These are phyloP conservation scores for Mucor mucedo DNA, from an alignment of 371 early-diverging fungal species.

Conservation along the genomic window DNA sequence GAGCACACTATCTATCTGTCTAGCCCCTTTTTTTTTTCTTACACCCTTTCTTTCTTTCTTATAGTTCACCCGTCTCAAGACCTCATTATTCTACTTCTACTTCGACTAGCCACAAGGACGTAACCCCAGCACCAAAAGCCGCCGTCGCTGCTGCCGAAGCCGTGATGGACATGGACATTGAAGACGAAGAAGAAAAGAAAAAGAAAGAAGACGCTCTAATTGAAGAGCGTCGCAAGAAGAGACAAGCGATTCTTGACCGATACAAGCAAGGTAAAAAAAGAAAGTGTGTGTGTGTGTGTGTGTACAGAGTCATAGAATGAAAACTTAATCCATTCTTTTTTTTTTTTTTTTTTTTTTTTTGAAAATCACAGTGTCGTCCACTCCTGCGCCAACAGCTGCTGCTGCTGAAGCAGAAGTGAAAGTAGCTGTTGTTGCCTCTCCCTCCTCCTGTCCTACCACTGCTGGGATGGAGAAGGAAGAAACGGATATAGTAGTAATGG, in stretches of 20 bases:
- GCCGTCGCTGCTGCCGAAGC: constrained; percentile 2
- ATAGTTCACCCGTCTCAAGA: background rate
- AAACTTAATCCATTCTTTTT: too few relatives aligned
- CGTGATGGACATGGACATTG: constrained; percentile 43
- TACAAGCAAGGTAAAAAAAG: constrained; percentile 44
- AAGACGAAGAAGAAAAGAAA: constrained; percentile 57
- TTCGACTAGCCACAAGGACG: too few relatives aligned
- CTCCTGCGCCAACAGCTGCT: too few relatives aligned
- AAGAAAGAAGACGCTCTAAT: constrained; percentile 72
- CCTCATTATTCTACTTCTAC: too few relatives aligned
- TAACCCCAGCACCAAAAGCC: too few relatives aligned
- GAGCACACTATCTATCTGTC: background rate
- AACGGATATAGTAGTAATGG: constrained; percentile 9
- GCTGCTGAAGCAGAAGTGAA: too few relatives aligned
- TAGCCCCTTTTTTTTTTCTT: background rate
- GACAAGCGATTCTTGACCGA: constrained; percentile 72
- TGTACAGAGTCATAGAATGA: too few relatives aligned
- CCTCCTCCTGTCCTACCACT: constrained; percentile 21
- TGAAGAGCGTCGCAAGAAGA: constrained; percentile 78
- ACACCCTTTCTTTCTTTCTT: background rate
- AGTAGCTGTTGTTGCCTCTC: constrained; percentile 4
- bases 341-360: too few relatives aligned
- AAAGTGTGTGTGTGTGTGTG: too few relatives aligned
- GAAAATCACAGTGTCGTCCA: too few relatives aligned
- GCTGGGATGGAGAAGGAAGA: background rate